Evolutionary conservation across 192 early-diverging fungal species (phyloP), one percentile per base, ranked within the genome.

Genomic region (Phlyctochytrium arcticum): DNA sequence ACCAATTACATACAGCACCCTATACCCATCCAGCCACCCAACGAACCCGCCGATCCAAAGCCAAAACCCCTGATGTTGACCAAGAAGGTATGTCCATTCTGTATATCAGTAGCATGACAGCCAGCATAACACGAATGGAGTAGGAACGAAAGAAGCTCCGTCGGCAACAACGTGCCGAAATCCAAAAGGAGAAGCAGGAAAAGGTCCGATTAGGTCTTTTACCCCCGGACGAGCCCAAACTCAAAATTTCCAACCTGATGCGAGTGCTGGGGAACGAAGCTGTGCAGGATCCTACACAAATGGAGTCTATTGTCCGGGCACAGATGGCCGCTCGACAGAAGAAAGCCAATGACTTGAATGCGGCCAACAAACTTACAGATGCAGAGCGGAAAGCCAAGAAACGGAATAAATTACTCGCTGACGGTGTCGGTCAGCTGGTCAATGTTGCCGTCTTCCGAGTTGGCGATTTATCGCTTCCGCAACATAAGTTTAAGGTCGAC

Each of bases 201-300:
- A 96, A 95, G 60, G 91, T 96, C 47, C 85, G 92, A 51, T 77
- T 99, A 3, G 97, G 97, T 2, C 75, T 99, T 26, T 63, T 95
- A 56, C 91, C 92, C 31, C 90, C 95, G 0, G 95, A 96, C 58
- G 87, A 89, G 60, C 91, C 94, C 27, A 94, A 93, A 66, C 87
- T 99, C 31, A 90, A 88, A 51, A 84, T 97, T 57, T 84, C 87
- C 53, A 99, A 98, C 71, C 81, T 99, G 74, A 98, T 96, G 94
- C 75, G 87, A 6, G 90, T 98, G 5, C 74, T 99, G 64, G 95
- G 92, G n/a, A 88, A 88, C 49, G 93, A 99, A 56, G 92, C 95
- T 0, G 89, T 98, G 7, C 88, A 90, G 48, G 94, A 96, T 67
- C 97, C 97, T 0, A 97, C 95, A 0, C 87, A 88, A 62, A 75